These are phyloP conservation scores for Curvularia verruculosa DNA, from an alignment of 2,329 filamentous ascomycete species.

Conservation along the genomic window DNA sequence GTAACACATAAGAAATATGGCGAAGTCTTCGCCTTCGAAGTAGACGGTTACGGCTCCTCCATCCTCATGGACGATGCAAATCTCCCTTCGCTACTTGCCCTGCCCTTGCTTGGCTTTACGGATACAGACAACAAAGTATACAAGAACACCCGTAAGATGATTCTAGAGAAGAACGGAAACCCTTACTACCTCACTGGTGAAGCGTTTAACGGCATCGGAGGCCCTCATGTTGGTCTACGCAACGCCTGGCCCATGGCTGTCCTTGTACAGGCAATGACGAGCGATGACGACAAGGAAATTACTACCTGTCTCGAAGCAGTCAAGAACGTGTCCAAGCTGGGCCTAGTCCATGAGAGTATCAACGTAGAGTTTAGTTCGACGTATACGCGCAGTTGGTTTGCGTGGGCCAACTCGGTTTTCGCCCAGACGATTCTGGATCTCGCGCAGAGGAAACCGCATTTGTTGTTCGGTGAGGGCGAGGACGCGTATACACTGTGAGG, in stretches of 20 bases:
- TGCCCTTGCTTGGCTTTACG: constrained; percentile 80
- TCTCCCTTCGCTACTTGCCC: constrained; percentile 77
- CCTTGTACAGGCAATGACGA: constrained; percentile 88
- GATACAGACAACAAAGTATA: constrained; percentile 71
- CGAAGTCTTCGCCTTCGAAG: constrained; percentile 83
- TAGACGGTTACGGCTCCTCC: constrained; percentile 82
- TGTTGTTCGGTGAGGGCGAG: constrained; percentile 75
- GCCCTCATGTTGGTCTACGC: constrained; percentile 78
- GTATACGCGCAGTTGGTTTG: constrained; percentile 79
- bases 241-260: constrained; percentile 98
- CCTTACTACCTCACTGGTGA: constrained; percentile 84
- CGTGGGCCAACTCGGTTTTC: constrained; percentile 97
- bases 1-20: constrained; percentile 77
- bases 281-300: constrained; percentile 83
- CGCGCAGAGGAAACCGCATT: constrained; percentile 83
- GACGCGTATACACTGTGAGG: constrained; percentile 41
- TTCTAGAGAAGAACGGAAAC: constrained; percentile 77
- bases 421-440: constrained; percentile 90
- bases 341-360: constrained; percentile 90
- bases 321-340: constrained; percentile 70
- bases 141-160: constrained; percentile 84
- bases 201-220: constrained; percentile 86
- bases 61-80: constrained; percentile 93
- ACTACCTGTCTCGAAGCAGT: constrained; percentile 73
- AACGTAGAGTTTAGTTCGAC: neutral